Evolutionary conservation across 148 eudicot species (phyloP), one percentile per base, ranked within the genome.

Genomic region (Limonium bicolor): DNA sequence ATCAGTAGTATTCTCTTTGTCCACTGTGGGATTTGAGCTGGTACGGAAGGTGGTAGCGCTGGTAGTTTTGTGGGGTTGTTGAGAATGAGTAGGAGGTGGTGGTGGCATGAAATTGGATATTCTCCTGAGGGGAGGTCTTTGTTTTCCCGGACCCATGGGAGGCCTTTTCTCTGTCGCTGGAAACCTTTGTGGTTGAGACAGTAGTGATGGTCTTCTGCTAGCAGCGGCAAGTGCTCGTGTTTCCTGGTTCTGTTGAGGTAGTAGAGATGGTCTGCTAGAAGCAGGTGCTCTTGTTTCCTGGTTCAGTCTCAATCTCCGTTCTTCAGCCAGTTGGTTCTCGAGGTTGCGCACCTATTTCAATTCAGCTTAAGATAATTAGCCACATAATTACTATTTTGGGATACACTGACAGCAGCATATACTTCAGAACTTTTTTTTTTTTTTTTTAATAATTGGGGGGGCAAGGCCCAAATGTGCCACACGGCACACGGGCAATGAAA

Each of bases 301-400:
- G 37, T 72, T 88, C 26, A 70, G 46, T 60, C 97, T 65, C 29
- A 63, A 65, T 68, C 70, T 83, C 51, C 92, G 70, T 58, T 80
- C 94, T 43, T 80, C 84, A 25, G 68, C 77, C 27, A 88, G 58
- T 53, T 77, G 92, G 60, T 64, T 80, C 65, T 88, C 97, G 36
- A 88, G 94, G 48, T 88, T 86, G 8, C 81, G 61, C 27, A 77
- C 82, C 92, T 83, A 43, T 43, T 43, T 5, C 41, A 35, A 35
- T n/a, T 35, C 20, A 36, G 9, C 10, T 15, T 36, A 7, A 39
- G 11, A 39, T 19, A 9, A 39, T 39, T 39, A 20, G 3, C 21
- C 21, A 7, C 5, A 14, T n/a, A 20, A 1, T 36, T 4, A 14
- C 5, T 14, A 4, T 39, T 39, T 7, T 8, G 10, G 43, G 19